phyloP scores from a whole-genome alignment of 2,329 filamentous ascomycete genomes.

The Stylonectria norvegica region DNA sequence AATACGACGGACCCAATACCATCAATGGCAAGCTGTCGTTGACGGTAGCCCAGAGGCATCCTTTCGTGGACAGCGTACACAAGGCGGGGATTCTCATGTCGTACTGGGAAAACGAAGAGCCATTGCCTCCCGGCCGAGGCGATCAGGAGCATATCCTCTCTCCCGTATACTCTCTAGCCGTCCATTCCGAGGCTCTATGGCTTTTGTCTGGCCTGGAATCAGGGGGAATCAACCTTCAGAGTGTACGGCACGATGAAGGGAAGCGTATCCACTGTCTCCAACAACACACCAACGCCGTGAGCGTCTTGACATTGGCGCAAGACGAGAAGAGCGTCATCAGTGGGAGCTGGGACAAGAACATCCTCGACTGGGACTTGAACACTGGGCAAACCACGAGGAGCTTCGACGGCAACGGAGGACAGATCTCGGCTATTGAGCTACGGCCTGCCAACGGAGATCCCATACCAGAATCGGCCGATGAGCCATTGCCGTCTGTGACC shows the following conservation, averaged over 20 bases:
- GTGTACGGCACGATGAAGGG: conserved; percentile 89
- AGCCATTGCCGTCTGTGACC: conserved; percentile 59
- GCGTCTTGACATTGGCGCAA: conserved; percentile 73
- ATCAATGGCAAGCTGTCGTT: conserved; percentile 91
- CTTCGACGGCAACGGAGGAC: conserved; percentile 74
- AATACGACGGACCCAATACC: conserved; percentile 92
- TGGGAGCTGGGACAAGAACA: conserved; percentile 93
- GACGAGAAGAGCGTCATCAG: conserved; percentile 87
- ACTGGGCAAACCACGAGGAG: conserved; percentile 72
- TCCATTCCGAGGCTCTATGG: conserved; percentile 88
- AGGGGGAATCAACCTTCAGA: conserved; percentile 89
- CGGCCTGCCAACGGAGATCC: conserved; percentile 72
- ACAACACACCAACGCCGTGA: conserved; percentile 87
- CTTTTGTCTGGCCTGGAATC: conserved; percentile 86
- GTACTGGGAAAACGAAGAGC: conserved; percentile 98
- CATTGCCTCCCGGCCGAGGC: conserved; percentile 40
- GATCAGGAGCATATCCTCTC: conserved; percentile 66
- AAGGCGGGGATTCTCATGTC: conserved; percentile 93
- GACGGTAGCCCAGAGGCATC: conserved; percentile 92
- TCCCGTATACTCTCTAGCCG: conserved; percentile 89
- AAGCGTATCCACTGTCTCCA: conserved; percentile 79
- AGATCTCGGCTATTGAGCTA: conserved; percentile 85
- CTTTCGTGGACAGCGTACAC: conserved; percentile 94
- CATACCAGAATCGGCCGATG: conserved; percentile 69
- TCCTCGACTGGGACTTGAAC: conserved; percentile 93